Conservation (phyloP, 2,329 filamentous ascomycete species). For the Colletotrichum lindemuthianum region DNA sequence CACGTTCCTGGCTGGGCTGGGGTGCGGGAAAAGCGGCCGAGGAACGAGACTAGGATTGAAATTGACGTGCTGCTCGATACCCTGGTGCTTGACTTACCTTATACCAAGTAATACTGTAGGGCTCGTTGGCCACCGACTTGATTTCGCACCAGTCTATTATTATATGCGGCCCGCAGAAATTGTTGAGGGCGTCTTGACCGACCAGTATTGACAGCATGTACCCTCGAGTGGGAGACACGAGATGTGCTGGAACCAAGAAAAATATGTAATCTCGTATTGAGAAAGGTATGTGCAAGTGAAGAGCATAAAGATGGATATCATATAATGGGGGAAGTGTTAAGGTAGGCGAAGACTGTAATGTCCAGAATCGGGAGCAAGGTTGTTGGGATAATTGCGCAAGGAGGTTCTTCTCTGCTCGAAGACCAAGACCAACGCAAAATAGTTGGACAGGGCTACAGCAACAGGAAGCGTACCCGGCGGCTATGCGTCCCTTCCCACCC, state of each 20-base stretch:
- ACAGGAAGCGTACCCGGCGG: no score
- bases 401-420: slow-evolving; percentile 16
- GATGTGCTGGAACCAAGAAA: neutral
- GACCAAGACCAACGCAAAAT: slow-evolving; percentile 18
- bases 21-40: neutral
- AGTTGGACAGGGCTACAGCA: no score
- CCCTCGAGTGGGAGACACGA: slow-evolving; percentile 3
- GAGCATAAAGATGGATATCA: slow-evolving; percentile 19
- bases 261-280: neutral
- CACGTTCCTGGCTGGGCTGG: slow-evolving; percentile 6
- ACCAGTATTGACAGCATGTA: no score
- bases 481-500: no score
- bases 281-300: neutral
- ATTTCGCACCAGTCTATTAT: no score
- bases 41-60: neutral
- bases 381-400: neutral
- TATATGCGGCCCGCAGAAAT: no score
- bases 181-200: no score
- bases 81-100: no score
- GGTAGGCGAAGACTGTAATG: slow-evolving; percentile 7
- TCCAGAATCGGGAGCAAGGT: neutral
- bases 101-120: no score
- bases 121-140: no score
- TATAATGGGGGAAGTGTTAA: slow-evolving; percentile 25
- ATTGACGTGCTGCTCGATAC: no score